phyloP scores from a whole-genome alignment of 148 eudicot species.

The Rhododendron griersonianum region DNA sequence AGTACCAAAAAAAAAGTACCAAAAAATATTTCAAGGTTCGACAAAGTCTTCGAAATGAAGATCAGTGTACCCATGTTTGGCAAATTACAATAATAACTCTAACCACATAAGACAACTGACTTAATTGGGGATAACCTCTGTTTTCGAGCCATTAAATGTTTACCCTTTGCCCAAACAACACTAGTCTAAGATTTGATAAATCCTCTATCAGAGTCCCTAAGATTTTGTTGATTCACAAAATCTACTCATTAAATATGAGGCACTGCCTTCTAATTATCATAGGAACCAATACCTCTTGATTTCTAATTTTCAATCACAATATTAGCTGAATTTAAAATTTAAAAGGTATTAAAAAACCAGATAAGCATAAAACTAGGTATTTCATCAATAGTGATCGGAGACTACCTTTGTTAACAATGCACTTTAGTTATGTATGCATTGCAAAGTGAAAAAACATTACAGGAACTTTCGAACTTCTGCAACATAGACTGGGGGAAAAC shows the following conservation, averaged over 20 bases:
- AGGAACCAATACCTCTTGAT: not conserved
- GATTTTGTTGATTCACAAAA: not conserved
- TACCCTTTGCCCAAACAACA: not conserved
- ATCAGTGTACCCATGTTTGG: not conserved
- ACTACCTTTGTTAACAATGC: not conserved
- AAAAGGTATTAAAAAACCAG: not conserved
- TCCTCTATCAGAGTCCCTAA: not conserved
- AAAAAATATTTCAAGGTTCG: not conserved
- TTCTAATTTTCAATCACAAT: not conserved
- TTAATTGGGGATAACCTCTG: not conserved
- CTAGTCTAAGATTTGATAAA: not conserved
- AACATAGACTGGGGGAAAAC: not conserved
- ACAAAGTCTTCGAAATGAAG: not conserved
- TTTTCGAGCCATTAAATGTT: no score
- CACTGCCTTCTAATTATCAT: not conserved
- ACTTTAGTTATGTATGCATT: not conserved
- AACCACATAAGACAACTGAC: not conserved
- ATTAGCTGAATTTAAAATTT: not conserved
- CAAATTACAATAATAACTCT: no score
- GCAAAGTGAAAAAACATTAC: not conserved
- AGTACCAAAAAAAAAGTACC: not conserved
- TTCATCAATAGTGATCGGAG: not conserved
- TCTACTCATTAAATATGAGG: not conserved
- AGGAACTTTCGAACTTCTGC: not conserved
- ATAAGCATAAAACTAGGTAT: not conserved